A percentile compares a stretch with the other conserved stretches of the same genome.
These are phyloP conservation scores for Mortierella antarctica DNA, from an alignment of 192 early-diverging fungal genomes.

Conservation along the genomic window DNA sequence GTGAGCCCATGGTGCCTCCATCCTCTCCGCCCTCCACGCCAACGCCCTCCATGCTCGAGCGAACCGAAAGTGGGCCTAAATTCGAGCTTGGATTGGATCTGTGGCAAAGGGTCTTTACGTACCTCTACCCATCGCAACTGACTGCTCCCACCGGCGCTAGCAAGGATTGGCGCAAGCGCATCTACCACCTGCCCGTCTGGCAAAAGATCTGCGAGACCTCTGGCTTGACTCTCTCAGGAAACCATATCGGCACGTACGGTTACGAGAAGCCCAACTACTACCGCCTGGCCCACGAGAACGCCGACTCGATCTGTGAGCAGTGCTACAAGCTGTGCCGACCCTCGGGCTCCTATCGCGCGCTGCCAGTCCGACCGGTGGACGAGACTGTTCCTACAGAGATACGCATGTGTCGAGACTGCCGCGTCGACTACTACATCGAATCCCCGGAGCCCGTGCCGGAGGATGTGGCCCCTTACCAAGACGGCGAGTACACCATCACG, in stretches of 20 bases:
- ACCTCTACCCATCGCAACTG: neutral
- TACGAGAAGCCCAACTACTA: neutral
- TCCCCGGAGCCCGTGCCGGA: neutral
- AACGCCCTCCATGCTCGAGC: neutral
- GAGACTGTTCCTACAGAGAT: neutral
- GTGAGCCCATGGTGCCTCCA: no score
- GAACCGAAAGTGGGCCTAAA: neutral
- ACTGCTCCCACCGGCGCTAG: no score
- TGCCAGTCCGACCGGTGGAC: neutral
- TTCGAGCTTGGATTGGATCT: neutral
- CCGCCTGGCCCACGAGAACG: neutral
- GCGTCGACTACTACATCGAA: constrained; percentile 2
- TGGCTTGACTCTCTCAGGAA: neutral
- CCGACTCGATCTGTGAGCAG: constrained; percentile 3
- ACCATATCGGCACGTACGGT: neutral
- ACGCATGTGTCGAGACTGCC: neutral
- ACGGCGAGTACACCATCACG: neutral
- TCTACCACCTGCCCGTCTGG: constrained; percentile 1
- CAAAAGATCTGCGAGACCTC: constrained; percentile 4
- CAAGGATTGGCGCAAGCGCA: neutral
- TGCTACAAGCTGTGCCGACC: constrained; percentile 1
- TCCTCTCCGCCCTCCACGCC: no score
- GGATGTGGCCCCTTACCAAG: neutral
- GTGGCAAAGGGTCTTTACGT: neutral
- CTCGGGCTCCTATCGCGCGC: neutral